A percentile compares a stretch with the other conserved stretches of the same genome.
phyloP scores from a whole-genome alignment of 768 basidiomycete genomes.

The Trametes cinnabarina region DNA sequence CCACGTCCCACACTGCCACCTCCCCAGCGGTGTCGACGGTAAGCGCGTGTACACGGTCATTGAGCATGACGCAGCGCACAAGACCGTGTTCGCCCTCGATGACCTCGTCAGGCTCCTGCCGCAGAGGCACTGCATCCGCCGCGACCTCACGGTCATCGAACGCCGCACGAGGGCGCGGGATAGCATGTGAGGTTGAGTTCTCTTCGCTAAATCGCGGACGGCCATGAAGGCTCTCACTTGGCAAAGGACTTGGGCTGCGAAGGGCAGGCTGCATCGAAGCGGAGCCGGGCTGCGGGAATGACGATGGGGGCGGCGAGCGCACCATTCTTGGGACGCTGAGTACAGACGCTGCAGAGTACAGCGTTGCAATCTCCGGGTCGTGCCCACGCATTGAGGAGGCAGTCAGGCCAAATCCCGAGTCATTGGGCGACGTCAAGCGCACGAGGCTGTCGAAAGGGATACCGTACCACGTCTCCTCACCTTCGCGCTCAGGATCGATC shows the following conservation, averaged over 20 bases:
- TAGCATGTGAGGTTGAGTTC: constrained; percentile 37
- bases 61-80: constrained; percentile 77
- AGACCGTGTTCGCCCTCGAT: constrained; percentile 80
- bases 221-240: constrained; percentile 23
- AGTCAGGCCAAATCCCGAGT: constrained; percentile 34
- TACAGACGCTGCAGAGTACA: constrained; percentile 84
- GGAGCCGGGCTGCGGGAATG: constrained; percentile 26
- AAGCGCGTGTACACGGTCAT: constrained; percentile 86
- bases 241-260: constrained; percentile 32
- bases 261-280: constrained; percentile 25
- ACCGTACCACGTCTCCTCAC: constrained; percentile 46
- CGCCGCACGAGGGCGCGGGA: constrained; percentile 43
- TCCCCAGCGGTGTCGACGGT: constrained; percentile 88
- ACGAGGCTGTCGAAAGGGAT: constrained; percentile 74
- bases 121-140: constrained; percentile 64
- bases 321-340: constrained; percentile 58
- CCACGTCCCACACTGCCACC: constrained; percentile 91
- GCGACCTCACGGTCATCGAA: constrained; percentile 80
- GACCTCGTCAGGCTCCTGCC: constrained; percentile 57
- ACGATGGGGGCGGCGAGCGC: constrained; percentile 37
- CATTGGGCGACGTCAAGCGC: constrained; percentile 64
- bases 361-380: constrained; percentile 79
- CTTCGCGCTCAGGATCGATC: constrained; percentile 25
- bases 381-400: constrained; percentile 49
- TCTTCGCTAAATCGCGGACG: constrained; percentile 25